Evolutionary conservation across 2,329 filamentous ascomycete species (phyloP), one percentile per base, ranked within the genome.

Genomic region (Trichoderma arundinaceum): DNA sequence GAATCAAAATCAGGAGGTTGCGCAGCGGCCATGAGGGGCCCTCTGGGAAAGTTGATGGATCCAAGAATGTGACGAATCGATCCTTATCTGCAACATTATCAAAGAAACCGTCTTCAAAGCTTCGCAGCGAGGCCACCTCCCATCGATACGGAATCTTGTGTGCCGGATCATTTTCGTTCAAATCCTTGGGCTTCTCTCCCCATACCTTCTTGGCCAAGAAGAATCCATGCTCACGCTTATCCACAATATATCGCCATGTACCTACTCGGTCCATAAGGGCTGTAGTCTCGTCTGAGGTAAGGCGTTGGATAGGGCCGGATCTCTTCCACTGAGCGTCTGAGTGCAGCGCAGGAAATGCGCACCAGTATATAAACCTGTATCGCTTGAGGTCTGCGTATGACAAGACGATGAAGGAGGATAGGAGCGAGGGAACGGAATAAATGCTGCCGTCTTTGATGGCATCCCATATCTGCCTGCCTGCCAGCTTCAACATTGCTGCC

Each of bases 341-440:
- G 75, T 96, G 94, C 51, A 99, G 84, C 15, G 94, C 93, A 1
- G 95, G 95, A 74, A 96, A 99, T 5, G 91, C 94, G 77, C 98
- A 98, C 88, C 96, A 96, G 79, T 98, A 98, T n/a, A 90, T 92
- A 76, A 98, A 97, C 69, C 90, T 92, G 80, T 98, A 98, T 75
- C 96, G 97, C 78, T 99, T 99, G 39, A 99, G 85, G 75, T 99
- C 94, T 68, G 95, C 94, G 76, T 92, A 99, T 15, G 92, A 97
- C 52, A 98, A 87, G 66, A 96, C 88, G 32, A 92, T 86, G 77
- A 97, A 98, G 7, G 92, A 95, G 4, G 92, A 89, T 17, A 99
- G 87, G 2, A 98, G 85, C 4, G 94, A 97, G 2, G 95, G 95
- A 58, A 94, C 92, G 9, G 93, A 95, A 79, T 96, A 98, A 71